These are phyloP conservation scores for Protomyces pachydermus DNA, from an alignment of 1,139 yeast genomes.

Conservation along the genomic window DNA sequence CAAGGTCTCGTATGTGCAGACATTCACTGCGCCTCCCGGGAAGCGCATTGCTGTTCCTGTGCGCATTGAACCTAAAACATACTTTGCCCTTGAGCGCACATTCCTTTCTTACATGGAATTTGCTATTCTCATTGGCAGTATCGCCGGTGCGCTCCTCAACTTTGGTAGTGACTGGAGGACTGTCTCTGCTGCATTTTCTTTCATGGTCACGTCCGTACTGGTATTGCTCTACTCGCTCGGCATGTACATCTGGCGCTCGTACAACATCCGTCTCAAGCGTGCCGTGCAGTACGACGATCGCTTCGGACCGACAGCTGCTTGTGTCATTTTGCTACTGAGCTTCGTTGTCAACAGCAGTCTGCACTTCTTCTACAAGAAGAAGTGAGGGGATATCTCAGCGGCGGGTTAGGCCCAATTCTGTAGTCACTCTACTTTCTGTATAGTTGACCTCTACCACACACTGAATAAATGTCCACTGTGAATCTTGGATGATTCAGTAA, in stretches of 20 bases:
- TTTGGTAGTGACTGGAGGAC: slow-evolving; percentile 72
- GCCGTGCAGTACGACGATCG: slow-evolving; percentile 83
- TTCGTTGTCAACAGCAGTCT: slow-evolving; percentile 12
- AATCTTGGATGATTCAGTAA: not conserved
- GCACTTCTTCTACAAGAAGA: slow-evolving; percentile 8
- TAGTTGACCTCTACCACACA: too few species aligned
- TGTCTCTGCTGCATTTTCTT: slow-evolving; percentile 81
- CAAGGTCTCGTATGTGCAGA: slow-evolving; percentile 23
- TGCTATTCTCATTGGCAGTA: slow-evolving; percentile 88
- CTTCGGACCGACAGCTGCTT: slow-evolving; percentile 58
- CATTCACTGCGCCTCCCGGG: slow-evolving; percentile 56
- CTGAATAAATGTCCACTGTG: too few species aligned
- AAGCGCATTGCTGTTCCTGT: slow-evolving; percentile 95
- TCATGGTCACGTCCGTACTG: slow-evolving; percentile 70
- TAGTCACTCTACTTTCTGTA: not conserved
- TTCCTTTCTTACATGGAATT: slow-evolving; percentile 94
- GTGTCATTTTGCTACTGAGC: slow-evolving; percentile 8
- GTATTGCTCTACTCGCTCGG: slow-evolving; percentile 70
- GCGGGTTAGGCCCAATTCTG: not conserved
- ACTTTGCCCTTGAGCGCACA: slow-evolving; percentile 97
- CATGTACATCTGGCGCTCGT: slow-evolving; percentile 75
- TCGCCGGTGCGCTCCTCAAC: slow-evolving; percentile 88
- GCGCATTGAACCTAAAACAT: slow-evolving; percentile 95
- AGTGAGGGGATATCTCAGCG: not conserved
- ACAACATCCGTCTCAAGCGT: slow-evolving; percentile 73